Evolutionary conservation across 257 asterid species (phyloP), one percentile per base, ranked within the genome.

Genomic region (Solanum chiquidenum): DNA sequence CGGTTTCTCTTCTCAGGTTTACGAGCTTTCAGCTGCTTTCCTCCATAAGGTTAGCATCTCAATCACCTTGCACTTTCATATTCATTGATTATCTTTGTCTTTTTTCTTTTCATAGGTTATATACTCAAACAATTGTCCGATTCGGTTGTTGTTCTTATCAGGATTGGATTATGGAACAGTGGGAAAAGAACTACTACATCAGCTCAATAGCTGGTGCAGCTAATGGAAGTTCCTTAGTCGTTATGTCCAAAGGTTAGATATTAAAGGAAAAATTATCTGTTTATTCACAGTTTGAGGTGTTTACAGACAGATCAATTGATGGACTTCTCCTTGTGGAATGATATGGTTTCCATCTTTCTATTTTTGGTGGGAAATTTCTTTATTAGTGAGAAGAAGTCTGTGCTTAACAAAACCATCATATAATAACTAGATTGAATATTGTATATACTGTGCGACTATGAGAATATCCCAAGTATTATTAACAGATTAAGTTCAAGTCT

Each of bases 91-190:
- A 80, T 80, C 69, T 46, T 52, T 11, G 42, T 49, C 46, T 72
- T 84, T n/a, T 25, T 74, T 42, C 84, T 27, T 86, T 72, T 73
- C 13, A 12, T 64, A 37, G 44, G 34, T 25, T 21, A 60, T 40
- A 31, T 49, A 18, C 38, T 40, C 33, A 79, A 72, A 34, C 42
- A 58, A 49, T 21, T 58, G 55, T 58, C 38, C 16, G 29, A 73
- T n/a, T 49, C 13, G 46, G 25, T 73, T 73, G 14, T 84, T 13
- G 20, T 83, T 88, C 40, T 87, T 76, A 14, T 85, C 93, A 96
- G 99, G 99, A 96, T 88, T 95, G 99, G 99, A 96, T 96, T 89
- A 95, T 96, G 99, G 99, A 96, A 92, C 98, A 95, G 79, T 96
- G 99, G 99, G 99, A 96, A 90, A 95, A 95, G 90, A 96, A 95